A percentile compares a stretch with the other conserved stretches of the same genome.
These are phyloP conservation scores for Saururus chinensis DNA, from an alignment of 164 flowering plant genomes.

Conservation along the genomic window DNA sequence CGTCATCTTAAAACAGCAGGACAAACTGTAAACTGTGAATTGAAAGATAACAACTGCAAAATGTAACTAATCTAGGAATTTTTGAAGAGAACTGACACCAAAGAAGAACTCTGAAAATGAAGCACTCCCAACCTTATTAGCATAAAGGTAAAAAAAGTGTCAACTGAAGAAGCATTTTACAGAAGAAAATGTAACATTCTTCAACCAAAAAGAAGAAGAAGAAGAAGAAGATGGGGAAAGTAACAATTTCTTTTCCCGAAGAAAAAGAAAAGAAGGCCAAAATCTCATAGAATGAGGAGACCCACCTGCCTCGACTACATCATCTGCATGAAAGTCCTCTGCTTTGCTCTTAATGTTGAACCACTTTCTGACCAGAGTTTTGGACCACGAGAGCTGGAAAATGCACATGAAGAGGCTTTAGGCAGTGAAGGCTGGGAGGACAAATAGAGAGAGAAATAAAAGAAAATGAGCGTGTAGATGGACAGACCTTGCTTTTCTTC, in stretches of 20 bases:
- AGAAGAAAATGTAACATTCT: too few species aligned
- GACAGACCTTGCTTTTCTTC: conserved; percentile 85
- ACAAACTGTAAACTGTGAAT: too few species aligned
- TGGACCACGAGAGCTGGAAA: conserved; percentile 81
- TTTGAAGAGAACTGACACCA: too few species aligned
- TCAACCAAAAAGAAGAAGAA: not conserved
- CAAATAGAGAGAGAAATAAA: conserved; percentile 1
- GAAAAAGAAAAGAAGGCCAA: not conserved
- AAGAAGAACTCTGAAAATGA: too few species aligned
- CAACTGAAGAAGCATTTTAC: not conserved
- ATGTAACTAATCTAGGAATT: too few species aligned
- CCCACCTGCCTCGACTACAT: conserved; percentile 38
- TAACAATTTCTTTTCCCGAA: not conserved
- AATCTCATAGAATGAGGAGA: not conserved
- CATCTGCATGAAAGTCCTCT: conserved; percentile 70
- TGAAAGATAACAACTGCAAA: too few species aligned
- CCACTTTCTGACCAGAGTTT: conserved; percentile 72
- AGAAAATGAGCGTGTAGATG: not conserved
- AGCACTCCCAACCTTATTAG: too few species aligned
- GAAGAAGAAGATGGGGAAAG: not conserved
- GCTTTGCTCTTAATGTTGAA: conserved; percentile 75
- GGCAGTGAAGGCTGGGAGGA: not conserved
- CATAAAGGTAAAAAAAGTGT: too few species aligned
- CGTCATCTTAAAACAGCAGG: too few species aligned
- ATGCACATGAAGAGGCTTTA: not conserved